Evolutionary conservation across 441 rosid genomes (phyloP).

Genomic region (Jatropha multifida): DNA sequence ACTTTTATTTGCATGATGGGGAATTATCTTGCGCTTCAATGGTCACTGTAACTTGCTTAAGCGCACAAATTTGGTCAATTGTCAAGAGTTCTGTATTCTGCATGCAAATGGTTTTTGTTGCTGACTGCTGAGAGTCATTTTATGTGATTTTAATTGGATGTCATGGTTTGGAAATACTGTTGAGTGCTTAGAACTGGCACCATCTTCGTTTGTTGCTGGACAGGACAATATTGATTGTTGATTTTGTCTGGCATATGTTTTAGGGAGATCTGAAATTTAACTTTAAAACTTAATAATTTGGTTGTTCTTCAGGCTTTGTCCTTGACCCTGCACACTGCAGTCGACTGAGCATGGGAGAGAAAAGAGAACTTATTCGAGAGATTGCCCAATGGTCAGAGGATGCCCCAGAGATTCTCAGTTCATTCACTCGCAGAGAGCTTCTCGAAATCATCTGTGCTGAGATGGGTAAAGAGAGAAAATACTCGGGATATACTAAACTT

Average conservation of each 20-base stretch:
- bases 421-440: slow-evolving; percentile 94
- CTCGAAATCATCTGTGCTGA: slow-evolving; percentile 84
- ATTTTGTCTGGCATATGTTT: background rate
- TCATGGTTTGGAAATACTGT: background rate
- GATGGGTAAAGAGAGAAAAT: slow-evolving; percentile 97
- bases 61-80: background rate
- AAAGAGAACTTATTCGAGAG: slow-evolving; percentile 74
- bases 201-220: background rate
- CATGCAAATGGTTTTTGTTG: background rate
- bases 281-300: background rate
- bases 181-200: background rate
- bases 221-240: background rate
- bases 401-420: slow-evolving; percentile 70
- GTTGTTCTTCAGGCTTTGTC: slow-evolving; percentile 39
- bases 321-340: slow-evolving; percentile 54
- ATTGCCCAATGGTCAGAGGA: slow-evolving; percentile 56
- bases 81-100: background rate
- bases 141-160: background rate
- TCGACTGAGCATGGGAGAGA: slow-evolving; percentile 69
- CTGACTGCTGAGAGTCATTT: background rate
- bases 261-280: background rate
- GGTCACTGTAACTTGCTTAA: background rate
- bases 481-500: slow-evolving; percentile 82
- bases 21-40: background rate
- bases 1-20: background rate